Base-by-base conservation (phyloP, 805 yeast species). In the Zygosaccharomyces bisporus region DNA sequence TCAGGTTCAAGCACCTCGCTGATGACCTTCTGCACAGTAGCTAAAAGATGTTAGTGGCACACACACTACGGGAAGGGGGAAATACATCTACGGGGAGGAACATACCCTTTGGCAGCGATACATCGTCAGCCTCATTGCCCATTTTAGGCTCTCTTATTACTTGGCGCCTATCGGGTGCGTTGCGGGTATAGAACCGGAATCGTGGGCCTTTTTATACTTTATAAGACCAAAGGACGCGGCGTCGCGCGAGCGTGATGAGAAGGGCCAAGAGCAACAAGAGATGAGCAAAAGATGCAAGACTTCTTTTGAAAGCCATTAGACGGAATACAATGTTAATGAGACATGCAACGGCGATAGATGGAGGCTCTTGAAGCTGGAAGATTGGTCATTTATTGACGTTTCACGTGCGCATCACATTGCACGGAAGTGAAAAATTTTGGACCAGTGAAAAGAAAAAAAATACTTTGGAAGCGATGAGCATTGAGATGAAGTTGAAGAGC, bases 1-100 rank as follows among this genome's bases (percentile, higher is more conserved):
- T 90, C 97, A n/a, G 79, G 69, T 13, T 96, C 96, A 23, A 91
- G 72, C 25, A 93, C 86, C 58, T 93, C 99, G 3, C 89, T 76
- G 14, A 93, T 83, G 39, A 93, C 88, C 64, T 93, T 93, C 62
- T 91, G 98, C 1, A 93, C 98, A 0, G 99, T 93, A 2, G 99
- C 99, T 39, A 30, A 31, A 6, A 17, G 6, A 34, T 8, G 39
- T 39, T 50, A 34, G 48, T 32, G 34, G 20, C 23, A 25, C 4
- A 6, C 16, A 25, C 1, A 38, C 29, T 10, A 7, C 17, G 16
- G 8, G 9, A 13, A 29, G 25, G 9, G 17, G 6, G 3, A 21
- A 36, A 8, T 16, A 17, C 14, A 2, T 6, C 5, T n/a, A 27
- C 14, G 3, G 6, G 6, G 30, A 34, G 6, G 25, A 3, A 57